Evolutionary conservation across 192 early-diverging fungal genomes (phyloP), one percentile per base, ranked within the genome.

Genomic region (Podila minutissima): DNA sequence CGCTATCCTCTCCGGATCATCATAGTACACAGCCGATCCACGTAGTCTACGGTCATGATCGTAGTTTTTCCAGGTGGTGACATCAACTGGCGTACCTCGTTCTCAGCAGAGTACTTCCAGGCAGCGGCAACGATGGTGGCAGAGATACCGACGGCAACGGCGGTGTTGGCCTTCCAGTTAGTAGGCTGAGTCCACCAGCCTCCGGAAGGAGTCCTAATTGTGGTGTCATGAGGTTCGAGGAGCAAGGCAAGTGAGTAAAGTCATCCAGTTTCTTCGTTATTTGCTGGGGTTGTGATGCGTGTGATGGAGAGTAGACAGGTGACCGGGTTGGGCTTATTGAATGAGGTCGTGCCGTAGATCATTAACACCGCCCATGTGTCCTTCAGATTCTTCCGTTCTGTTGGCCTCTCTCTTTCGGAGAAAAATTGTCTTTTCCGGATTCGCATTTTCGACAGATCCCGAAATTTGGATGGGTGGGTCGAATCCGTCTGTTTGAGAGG

Each of bases 171-270:
- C 79, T 83, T 85, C 84, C 90, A 91, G 69, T 85, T 77, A 41
- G 79, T 84, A 24, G 90, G 90, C 79, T 91, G 86, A 19, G 79
- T 85, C 86, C 88, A 91, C 90, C 90, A 91, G 28, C 90, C 90
- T 63, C 90, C 90, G 19, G 90, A 58, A 49, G 78, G 75, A 35
- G 78, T 82, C 77, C 81, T 72, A 67, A 19, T 33, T 33, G 15
- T 13, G 33, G 41, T 46, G 41, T 46, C 9, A 41, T 41, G 38
- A 37, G 8, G 35, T 37, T 37, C 35, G 35, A n/a, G 51, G 3
- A 46, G 10, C 22, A 8, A 51, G 22, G 20, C 9, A 29, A 35
- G 50, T 38, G 28, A 51, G 46, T 26, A 46, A 46, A 13, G 2
- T 46, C 41, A 46, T 46, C 4, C 41, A 41, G 2, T 0, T 17